Conservation (phyloP, 768 basidiomycete species). For the Termitomyces titanicus region DNA sequence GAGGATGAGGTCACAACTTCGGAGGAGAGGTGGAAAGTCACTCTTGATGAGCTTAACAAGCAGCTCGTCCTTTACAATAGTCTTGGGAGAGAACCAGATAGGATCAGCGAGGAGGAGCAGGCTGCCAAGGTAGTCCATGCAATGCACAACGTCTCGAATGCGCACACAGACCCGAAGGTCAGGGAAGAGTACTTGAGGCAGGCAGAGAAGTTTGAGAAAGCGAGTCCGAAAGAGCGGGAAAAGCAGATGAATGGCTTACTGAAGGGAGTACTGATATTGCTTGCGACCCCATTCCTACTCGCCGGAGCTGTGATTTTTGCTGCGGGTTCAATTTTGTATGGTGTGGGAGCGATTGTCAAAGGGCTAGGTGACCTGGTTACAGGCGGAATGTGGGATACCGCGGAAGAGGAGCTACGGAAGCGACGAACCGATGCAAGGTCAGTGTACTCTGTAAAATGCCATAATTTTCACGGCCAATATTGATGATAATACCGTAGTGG, state of each 20-base stretch:
- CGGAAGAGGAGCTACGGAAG: neutral
- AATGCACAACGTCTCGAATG: neutral
- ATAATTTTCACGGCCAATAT: neutral
- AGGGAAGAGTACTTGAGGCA: neutral
- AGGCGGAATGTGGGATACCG: neutral
- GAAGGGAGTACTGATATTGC: neutral
- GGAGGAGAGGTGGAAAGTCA: neutral
- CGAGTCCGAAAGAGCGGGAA: neutral
- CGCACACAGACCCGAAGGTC: neutral
- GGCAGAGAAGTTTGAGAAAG: neutral
- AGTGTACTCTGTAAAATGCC: no score
- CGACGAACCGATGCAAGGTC: neutral
- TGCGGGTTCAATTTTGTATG: slow-evolving; percentile 6
- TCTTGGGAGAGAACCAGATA: neutral
- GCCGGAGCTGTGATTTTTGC: slow-evolving; percentile 1
- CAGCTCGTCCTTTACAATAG: neutral
- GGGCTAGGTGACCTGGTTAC: neutral
- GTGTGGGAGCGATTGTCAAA: slow-evolving; percentile 4
- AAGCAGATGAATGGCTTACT: neutral
- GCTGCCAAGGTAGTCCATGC: neutral
- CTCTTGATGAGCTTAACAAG: neutral
- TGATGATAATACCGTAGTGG: neutral
- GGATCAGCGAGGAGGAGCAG: neutral
- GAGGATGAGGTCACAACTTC: neutral
- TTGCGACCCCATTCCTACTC: slow-evolving; percentile 2